These are phyloP conservation scores for Fraxinus platypoda DNA, from an alignment of 305 asterid genomes.

Conservation along the genomic window DNA sequence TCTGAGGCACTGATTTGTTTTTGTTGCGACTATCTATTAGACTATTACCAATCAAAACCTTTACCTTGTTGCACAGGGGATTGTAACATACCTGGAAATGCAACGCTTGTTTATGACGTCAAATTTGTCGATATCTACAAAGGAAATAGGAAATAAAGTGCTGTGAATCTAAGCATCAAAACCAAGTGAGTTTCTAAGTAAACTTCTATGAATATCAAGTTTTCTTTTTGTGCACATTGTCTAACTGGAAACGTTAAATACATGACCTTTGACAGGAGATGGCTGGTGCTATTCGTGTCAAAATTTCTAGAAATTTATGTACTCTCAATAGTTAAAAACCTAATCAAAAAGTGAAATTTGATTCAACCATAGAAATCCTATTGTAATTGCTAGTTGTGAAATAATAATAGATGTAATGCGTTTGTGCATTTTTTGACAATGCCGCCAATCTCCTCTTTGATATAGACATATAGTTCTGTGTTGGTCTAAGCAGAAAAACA, in stretches of 20 bases:
- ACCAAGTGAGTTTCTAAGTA: constrained; percentile 19
- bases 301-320: not conserved
- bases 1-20: not conserved
- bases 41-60: not conserved
- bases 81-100: constrained; percentile 84
- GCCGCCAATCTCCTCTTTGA: not conserved
- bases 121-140: constrained; percentile 60
- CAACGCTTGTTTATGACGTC: constrained; percentile 73
- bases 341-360: not conserved
- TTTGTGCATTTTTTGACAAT: not conserved
- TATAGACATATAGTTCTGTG: not conserved
- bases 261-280: not conserved
- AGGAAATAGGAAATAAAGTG: constrained; percentile 60
- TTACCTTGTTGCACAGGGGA: constrained; percentile 54
- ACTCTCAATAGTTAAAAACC: not conserved
- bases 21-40: not conserved
- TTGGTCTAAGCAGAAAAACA: not conserved
- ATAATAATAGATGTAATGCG: not conserved
- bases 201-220: not conserved
- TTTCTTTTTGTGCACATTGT: not conserved
- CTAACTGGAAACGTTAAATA: not conserved
- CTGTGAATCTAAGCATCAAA: not conserved
- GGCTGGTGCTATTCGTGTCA: not conserved
- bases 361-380: not conserved
- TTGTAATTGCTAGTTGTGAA: not conserved